phyloP scores from a whole-genome alignment of 1,284 basidiomycete species.

The Cryptococcus hybrid region DNA sequence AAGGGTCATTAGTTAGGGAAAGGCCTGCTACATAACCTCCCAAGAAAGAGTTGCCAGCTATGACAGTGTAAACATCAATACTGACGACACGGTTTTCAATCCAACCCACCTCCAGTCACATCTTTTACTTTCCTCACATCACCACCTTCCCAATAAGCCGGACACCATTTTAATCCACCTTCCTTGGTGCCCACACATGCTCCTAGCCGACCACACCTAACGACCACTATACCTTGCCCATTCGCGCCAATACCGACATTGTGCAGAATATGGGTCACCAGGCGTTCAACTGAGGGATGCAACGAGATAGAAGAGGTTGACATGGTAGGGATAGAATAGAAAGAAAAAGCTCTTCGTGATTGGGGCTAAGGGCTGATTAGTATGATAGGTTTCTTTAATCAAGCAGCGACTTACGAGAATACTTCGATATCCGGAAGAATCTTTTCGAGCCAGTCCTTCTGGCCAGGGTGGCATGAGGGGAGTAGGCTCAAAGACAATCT shows the following conservation, averaged over 20 bases:
- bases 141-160: conserved; percentile 28
- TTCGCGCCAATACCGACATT: conserved; percentile 26
- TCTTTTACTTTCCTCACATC: conserved; percentile 27
- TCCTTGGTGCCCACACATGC: conserved; percentile 34
- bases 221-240: conserved; percentile 31
- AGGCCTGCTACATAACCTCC: conserved; percentile 45
- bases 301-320: conserved; percentile 11
- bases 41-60: conserved; percentile 43
- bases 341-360: conserved; percentile 40
- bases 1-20: conserved; percentile 26
- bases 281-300: conserved; percentile 15
- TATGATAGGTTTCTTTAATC: too few relatives aligned
- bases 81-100: background rate
- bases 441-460: conserved; percentile 27
- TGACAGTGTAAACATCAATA: background rate
- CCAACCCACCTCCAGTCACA: conserved; percentile 38
- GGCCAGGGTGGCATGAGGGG: conserved; percentile 34
- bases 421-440: conserved; percentile 16
- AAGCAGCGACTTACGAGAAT: background rate
- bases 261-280: conserved; percentile 27
- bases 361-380: conserved; percentile 23
- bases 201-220: conserved; percentile 42
- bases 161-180: conserved; percentile 34
- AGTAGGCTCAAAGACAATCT: conserved; percentile 41
- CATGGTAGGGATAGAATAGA: conserved; percentile 23